These are phyloP conservation scores for Meyerozyma carpophila DNA, from an alignment of 1,139 yeast species.

Conservation along the genomic window DNA sequence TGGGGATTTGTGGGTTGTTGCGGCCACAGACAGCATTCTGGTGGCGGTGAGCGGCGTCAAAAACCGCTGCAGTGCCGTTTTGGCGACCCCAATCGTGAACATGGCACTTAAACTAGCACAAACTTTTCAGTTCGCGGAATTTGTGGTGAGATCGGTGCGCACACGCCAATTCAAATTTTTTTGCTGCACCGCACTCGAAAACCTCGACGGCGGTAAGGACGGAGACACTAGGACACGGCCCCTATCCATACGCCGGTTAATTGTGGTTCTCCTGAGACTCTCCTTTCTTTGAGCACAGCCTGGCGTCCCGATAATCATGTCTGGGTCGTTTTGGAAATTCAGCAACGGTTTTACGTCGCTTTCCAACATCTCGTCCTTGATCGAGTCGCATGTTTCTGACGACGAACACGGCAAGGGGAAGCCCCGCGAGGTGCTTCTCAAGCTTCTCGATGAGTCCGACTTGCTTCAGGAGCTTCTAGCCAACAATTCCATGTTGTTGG, in stretches of 20 bases:
- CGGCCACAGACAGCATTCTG: not conserved
- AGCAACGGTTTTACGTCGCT: constrained; percentile 78
- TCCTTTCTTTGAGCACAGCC: not conserved
- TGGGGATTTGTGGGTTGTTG: not conserved
- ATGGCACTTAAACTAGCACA: not conserved
- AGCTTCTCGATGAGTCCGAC: constrained; percentile 80
- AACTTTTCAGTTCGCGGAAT: not conserved
- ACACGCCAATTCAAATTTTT: not conserved
- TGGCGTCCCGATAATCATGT: constrained; percentile 35
- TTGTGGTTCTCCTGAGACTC: not conserved
- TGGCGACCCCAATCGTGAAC: not conserved
- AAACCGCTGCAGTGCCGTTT: not conserved
- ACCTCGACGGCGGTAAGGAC: not conserved
- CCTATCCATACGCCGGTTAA: not conserved
- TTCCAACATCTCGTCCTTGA: constrained; percentile 66
- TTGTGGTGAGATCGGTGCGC: not conserved
- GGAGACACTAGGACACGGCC: not conserved
- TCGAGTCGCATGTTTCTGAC: constrained; percentile 46
- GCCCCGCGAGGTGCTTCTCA: constrained; percentile 43
- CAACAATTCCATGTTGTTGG: constrained; percentile 76
- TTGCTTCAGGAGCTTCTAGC: constrained; percentile 77
- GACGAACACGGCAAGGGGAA: constrained; percentile 15
- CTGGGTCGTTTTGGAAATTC: constrained; percentile 88
- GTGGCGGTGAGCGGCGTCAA: not conserved
- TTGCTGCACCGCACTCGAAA: constrained; percentile 1